Conservation (phyloP, 2,329 filamentous ascomycete species). For the Alternaria atra region DNA sequence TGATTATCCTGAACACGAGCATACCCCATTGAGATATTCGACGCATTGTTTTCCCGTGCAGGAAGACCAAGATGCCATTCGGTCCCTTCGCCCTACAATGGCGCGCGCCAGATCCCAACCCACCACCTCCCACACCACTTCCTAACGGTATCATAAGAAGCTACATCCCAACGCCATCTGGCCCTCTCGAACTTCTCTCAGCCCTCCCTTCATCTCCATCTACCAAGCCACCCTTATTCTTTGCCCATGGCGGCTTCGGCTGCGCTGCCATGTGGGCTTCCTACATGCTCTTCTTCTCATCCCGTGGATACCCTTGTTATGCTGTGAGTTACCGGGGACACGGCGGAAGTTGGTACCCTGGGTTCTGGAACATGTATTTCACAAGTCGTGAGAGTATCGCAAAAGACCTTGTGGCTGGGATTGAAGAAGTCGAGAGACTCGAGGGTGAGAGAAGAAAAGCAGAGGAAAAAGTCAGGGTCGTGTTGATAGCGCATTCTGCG, state of each 20-base stretch:
- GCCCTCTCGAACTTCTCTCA: constrained; percentile 61
- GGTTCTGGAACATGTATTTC: constrained; percentile 59
- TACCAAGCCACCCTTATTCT: constrained; percentile 56
- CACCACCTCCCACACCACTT: constrained; percentile 39
- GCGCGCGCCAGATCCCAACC: constrained; percentile 35
- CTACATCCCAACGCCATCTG: constrained; percentile 54
- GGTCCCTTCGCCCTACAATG: constrained; percentile 44
- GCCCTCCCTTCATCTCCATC: constrained; percentile 42
- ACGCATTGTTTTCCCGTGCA: background rate
- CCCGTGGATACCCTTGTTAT: constrained; percentile 59
- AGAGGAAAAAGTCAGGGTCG: constrained; percentile 45
- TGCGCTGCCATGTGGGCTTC: constrained; percentile 62
- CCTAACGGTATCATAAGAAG: constrained; percentile 56
- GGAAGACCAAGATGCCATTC: constrained; percentile 29
- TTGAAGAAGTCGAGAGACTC: constrained; percentile 43
- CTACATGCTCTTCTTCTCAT: constrained; percentile 61
- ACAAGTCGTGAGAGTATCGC: constrained; percentile 56
- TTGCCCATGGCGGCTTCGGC: constrained; percentile 65
- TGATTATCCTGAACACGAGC: too few species aligned
- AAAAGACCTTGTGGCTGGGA: constrained; percentile 37
- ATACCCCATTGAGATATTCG: background rate
- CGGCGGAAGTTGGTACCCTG: constrained; percentile 62
- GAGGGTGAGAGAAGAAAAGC: constrained; percentile 43
- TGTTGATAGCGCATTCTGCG: constrained; percentile 62
- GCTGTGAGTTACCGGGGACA: constrained; percentile 64